Percentiles rank a stretch among this genome's conserved stretches.
These are phyloP conservation scores for Nephromyces sp. DNA, from an alignment of 169 alveolate genomes.

Conservation along the genomic window DNA sequence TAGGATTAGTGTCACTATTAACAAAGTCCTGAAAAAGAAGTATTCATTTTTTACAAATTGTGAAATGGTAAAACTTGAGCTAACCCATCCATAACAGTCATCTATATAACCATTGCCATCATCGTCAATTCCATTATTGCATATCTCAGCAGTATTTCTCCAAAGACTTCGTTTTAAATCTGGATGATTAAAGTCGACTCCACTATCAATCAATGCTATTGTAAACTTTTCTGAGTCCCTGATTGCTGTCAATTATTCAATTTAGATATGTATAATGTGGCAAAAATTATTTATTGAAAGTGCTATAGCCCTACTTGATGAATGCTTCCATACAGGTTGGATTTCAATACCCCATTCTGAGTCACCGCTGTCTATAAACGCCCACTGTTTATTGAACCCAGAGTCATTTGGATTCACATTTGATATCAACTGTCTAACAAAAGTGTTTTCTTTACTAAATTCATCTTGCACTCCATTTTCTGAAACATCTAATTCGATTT, in stretches of 20 bases:
- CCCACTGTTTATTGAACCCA: slow-evolving; percentile 5
- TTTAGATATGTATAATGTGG: too few species aligned
- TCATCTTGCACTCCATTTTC: not conserved
- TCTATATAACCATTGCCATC: slow-evolving; percentile 51
- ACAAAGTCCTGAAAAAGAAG: slow-evolving; percentile 47
- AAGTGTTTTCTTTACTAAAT: not conserved
- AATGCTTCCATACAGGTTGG: not conserved
- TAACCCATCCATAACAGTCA: slow-evolving; percentile 46
- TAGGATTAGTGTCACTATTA: slow-evolving; percentile 42
- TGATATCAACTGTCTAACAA: not conserved
- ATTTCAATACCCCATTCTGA: not conserved
- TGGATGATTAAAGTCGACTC: slow-evolving; percentile 44
- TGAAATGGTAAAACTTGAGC: not conserved
- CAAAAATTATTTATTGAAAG: too few species aligned
- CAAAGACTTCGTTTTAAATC: slow-evolving; percentile 43
- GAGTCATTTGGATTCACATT: slow-evolving; percentile 9
- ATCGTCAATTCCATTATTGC: slow-evolving; percentile 50
- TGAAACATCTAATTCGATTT: not conserved
- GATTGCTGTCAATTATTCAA: not conserved
- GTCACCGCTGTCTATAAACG: not conserved
- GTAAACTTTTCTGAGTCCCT: slow-evolving; percentile 12
- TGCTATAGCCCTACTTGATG: not conserved
- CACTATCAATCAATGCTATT: slow-evolving; percentile 56
- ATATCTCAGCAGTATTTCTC: slow-evolving; percentile 40
- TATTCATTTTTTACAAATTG: not conserved